Base-by-base conservation (phyloP, 2,329 filamentous ascomycete species). In the Colletotrichum orchidophilum region DNA sequence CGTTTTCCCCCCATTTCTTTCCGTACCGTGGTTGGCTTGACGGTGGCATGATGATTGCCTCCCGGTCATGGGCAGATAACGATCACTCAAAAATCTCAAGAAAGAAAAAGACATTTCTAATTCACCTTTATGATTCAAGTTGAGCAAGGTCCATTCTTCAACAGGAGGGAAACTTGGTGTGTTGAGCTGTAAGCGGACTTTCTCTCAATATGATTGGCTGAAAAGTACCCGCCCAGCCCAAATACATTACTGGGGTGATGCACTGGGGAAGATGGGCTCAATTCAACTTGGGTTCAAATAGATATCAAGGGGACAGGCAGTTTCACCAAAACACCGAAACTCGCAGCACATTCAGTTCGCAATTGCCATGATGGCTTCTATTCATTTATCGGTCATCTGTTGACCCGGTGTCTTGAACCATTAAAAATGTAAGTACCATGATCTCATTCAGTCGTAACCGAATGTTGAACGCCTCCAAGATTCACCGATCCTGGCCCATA, bases 321-420 rank as follows among this genome's bases (percentile, higher is more conserved):
- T 46, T 18, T 46, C 18, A 46, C 18, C 3, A 18, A 46, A 46
- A 3, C 8, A n/a, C 18, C 6, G 5, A 46, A 8, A 46, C 7
- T 8, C 4, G 13, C 15, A 46, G 18, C 8, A 27, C 18, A 1
- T 50, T 9, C 15, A 7, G 13, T 27, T 15, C 35, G 11, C 3
- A 39, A 27, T 53, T 53, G 60, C 24, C 11, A 15, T 63, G 4
- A 18, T 42, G 27, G 35, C 54, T 54, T 71, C 64, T 69, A 68
- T 68, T 63, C n/a, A 11, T 21, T 5, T 61, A 35, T 71, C 65
- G 69, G 69, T 69, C 18, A 13, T 31, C 69, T 71, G 65, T 69
- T 54, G 42, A 9, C 69, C 69, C 65, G 64, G 63, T 65, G 33
- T 26, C 5, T 31, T 18, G 35, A 2, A 46, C 18, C 31, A 5